phyloP scores from a whole-genome alignment of 495 filamentous ascomycete genomes.

The Aspergillus kassunensis region DNA sequence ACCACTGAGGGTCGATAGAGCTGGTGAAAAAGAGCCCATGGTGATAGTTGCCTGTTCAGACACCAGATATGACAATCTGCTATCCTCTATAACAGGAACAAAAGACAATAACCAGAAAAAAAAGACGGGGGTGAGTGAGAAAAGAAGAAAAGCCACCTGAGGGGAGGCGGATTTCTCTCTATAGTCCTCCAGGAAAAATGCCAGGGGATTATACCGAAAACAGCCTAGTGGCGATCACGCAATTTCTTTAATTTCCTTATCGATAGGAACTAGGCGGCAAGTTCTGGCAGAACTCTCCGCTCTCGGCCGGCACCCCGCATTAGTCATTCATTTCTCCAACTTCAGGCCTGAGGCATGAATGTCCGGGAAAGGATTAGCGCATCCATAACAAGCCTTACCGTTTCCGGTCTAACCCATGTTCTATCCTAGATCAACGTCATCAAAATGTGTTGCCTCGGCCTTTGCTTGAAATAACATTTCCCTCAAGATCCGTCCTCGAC shows the following conservation, averaged over 20 bases:
- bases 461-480: too few relatives aligned
- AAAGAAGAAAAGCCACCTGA: constrained; percentile 14
- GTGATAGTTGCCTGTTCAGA: constrained; percentile 30
- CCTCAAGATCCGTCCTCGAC: too few relatives aligned
- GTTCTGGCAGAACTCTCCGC: constrained; percentile 21
- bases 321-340: constrained; percentile 13
- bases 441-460: background rate
- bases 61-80: constrained; percentile 23
- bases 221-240: constrained; percentile 40
- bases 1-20: constrained; percentile 66
- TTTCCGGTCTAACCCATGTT: background rate
- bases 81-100: constrained; percentile 26
- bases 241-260: constrained; percentile 33
- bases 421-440: constrained; percentile 13
- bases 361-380: background rate
- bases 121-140: constrained; percentile 20
- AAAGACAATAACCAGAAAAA: constrained; percentile 13
- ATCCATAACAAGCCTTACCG: background rate
- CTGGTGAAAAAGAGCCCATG: constrained; percentile 35
- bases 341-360: constrained; percentile 14
- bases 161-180: constrained; percentile 1
- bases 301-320: constrained; percentile 20
- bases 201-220: constrained; percentile 30
- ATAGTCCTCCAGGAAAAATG: constrained; percentile 29
- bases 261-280: constrained; percentile 24